Conservation (phyloP, 139 green algal genomes). For the Chlamydomonas sp. region DNA sequence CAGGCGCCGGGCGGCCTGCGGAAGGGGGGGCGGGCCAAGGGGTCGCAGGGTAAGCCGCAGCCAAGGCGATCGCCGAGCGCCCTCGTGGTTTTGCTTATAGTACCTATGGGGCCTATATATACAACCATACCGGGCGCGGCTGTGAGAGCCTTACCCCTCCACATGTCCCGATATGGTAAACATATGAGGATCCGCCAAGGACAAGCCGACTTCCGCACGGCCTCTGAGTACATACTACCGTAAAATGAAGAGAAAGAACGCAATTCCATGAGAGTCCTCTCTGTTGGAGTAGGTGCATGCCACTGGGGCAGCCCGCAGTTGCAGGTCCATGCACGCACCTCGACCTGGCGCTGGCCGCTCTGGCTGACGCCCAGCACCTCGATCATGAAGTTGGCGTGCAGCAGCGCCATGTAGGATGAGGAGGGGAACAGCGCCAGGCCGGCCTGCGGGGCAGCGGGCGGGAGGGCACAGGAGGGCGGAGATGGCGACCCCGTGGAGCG, state of each 20-base stretch:
- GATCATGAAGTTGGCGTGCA: slow-evolving; percentile 42
- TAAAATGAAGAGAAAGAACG: too few species aligned
- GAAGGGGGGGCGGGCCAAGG: too few species aligned
- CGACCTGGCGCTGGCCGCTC: slow-evolving; percentile 21
- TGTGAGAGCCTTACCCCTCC: too few species aligned
- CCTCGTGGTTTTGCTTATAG: not conserved
- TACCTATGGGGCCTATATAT: not conserved
- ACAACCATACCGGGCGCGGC: too few species aligned
- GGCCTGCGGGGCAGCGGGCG: not conserved
- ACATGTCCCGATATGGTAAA: too few species aligned
- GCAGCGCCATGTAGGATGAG: slow-evolving; percentile 38
- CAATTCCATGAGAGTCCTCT: not conserved
- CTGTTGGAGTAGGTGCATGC: not conserved
- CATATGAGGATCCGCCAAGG: too few species aligned
- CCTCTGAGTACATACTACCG: too few species aligned
- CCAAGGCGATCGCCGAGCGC: not conserved
- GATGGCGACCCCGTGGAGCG: not conserved
- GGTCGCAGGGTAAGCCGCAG: too few species aligned
- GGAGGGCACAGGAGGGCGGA: not conserved
- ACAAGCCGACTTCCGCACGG: too few species aligned
- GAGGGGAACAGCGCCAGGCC: slow-evolving; percentile 39
- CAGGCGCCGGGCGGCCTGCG: slow-evolving; percentile 18
- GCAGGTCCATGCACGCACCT: slow-evolving; percentile 22
- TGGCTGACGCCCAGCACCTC: slow-evolving; percentile 2
- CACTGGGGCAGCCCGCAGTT: not conserved